phyloP scores from a whole-genome alignment of 1,284 basidiomycete genomes.

The Melampsora larici-populina region DNA sequence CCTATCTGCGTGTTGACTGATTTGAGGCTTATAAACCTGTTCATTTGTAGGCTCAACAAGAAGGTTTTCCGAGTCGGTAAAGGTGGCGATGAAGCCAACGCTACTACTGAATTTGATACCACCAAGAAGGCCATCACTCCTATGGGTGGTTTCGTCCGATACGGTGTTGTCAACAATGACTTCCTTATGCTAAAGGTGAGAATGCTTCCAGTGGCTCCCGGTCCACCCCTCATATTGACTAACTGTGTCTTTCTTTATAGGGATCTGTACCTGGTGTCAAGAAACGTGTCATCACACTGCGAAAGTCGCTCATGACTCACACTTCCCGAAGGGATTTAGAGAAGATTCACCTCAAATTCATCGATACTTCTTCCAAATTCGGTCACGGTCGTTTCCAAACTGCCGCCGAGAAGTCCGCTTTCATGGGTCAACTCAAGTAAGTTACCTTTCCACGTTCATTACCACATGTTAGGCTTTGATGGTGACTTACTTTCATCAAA shows the following conservation, averaged over 20 bases:
- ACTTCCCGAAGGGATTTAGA: slow-evolving; percentile 78
- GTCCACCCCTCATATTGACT: not conserved
- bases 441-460: not conserved
- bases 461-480: too few relatives aligned
- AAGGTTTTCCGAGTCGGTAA: slow-evolving; percentile 78
- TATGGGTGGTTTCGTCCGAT: slow-evolving; percentile 98
- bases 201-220: slow-evolving; percentile 43
- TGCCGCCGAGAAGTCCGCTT: slow-evolving; percentile 37
- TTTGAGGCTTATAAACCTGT: slow-evolving; percentile 76
- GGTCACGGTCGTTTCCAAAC: slow-evolving; percentile 57
- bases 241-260: slow-evolving; percentile 57
- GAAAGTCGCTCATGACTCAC: slow-evolving; percentile 75
- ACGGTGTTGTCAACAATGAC: slow-evolving; percentile 98
- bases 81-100: slow-evolving; percentile 75
- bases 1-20: not conserved
- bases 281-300: slow-evolving; percentile 94
- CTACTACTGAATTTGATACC: slow-evolving; percentile 87
- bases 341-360: slow-evolving; percentile 98
- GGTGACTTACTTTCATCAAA: too few relatives aligned
- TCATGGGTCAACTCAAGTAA: slow-evolving; percentile 44
- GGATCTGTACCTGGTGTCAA: slow-evolving; percentile 90
- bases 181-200: slow-evolving; percentile 71
- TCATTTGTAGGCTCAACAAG: slow-evolving; percentile 63
- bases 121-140: slow-evolving; percentile 95
- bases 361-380: slow-evolving; percentile 95